A percentile compares a stretch with the other conserved stretches of the same genome.
These are phyloP conservation scores for Colletotrichum sp. DNA, from an alignment of 2,329 filamentous ascomycete genomes.

Conservation along the genomic window DNA sequence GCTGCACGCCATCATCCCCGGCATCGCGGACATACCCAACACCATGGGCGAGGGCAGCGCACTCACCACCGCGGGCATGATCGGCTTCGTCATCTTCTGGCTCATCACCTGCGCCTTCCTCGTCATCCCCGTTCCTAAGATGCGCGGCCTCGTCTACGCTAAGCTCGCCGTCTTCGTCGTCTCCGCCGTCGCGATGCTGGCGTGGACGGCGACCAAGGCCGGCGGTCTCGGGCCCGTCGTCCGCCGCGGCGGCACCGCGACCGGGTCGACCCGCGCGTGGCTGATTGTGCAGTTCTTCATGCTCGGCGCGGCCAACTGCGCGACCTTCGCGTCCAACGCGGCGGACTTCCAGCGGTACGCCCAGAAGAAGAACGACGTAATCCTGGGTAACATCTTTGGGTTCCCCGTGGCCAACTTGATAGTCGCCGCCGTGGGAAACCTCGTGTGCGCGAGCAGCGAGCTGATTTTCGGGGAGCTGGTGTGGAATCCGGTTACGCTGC, in stretches of 20 bases:
- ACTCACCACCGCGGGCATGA: constrained; percentile 43
- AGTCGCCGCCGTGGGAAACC: constrained; percentile 42
- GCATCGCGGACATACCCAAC: constrained; percentile 42
- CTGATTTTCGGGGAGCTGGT: constrained; percentile 24
- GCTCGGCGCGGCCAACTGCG: constrained; percentile 37
- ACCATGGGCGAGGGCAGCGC: constrained; percentile 43
- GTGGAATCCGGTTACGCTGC: constrained; percentile 31
- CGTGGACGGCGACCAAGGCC: constrained; percentile 74
- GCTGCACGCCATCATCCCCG: constrained; percentile 45
- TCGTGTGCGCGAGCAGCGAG: constrained; percentile 36
- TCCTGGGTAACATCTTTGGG: constrained; percentile 43
- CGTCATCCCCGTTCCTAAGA: constrained; percentile 33
- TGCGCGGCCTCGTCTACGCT: constrained; percentile 20
- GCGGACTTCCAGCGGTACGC: constrained; percentile 50
- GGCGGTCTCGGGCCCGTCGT: constrained; percentile 68
- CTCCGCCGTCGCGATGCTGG: constrained; percentile 41
- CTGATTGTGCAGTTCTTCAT: constrained; percentile 41
- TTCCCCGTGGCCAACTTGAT: constrained; percentile 44
- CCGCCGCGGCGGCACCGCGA: constrained; percentile 65
- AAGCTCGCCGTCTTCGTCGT: constrained; percentile 39
- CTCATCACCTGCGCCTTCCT: constrained; percentile 43
- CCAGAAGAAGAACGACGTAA: constrained; percentile 40
- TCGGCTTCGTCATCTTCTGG: constrained; percentile 46
- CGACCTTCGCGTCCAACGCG: constrained; percentile 43
- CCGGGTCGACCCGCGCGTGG: constrained; percentile 42